These are phyloP conservation scores for Diaporthe longicolla DNA, from an alignment of 2,329 filamentous ascomycete genomes.

Conservation along the genomic window DNA sequence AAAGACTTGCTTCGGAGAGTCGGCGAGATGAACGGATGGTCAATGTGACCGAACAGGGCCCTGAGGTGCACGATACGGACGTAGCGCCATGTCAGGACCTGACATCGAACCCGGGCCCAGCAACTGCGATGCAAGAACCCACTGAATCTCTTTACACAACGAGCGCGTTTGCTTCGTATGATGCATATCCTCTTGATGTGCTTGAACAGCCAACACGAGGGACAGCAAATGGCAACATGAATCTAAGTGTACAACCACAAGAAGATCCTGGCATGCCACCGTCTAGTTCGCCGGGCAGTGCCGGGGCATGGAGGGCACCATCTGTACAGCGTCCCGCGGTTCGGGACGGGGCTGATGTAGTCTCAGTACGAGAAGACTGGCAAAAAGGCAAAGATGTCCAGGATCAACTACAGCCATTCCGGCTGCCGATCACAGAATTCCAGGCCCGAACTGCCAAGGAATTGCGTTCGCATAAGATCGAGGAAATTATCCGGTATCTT, in stretches of 20 bases:
- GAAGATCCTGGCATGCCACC: not conserved
- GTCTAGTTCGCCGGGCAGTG: not conserved
- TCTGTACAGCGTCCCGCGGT: not conserved
- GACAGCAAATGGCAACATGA: not conserved
- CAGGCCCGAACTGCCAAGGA: constrained; percentile 29
- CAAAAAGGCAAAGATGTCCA: constrained; percentile 7
- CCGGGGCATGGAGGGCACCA: not conserved
- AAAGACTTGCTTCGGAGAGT: not conserved
- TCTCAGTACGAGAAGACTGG: not conserved
- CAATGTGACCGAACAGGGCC: not conserved
- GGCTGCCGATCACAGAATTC: constrained; percentile 44
- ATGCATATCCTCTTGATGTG: constrained; percentile 37
- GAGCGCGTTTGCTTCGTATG: not conserved
- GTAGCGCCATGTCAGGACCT: too few species aligned
- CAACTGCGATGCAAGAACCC: not conserved
- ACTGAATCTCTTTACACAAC: not conserved
- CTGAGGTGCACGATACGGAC: not conserved
- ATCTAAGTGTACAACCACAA: not conserved
- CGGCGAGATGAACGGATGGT: not conserved
- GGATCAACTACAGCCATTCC: constrained; percentile 30
- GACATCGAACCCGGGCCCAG: not conserved
- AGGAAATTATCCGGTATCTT: constrained; percentile 59
- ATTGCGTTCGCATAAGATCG: constrained; percentile 51
- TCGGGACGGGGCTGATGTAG: not conserved
- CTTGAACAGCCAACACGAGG: constrained; percentile 17